Base-by-base conservation (phyloP, 306 rosid genomes). In the Pterocarpus santalinus region DNA sequence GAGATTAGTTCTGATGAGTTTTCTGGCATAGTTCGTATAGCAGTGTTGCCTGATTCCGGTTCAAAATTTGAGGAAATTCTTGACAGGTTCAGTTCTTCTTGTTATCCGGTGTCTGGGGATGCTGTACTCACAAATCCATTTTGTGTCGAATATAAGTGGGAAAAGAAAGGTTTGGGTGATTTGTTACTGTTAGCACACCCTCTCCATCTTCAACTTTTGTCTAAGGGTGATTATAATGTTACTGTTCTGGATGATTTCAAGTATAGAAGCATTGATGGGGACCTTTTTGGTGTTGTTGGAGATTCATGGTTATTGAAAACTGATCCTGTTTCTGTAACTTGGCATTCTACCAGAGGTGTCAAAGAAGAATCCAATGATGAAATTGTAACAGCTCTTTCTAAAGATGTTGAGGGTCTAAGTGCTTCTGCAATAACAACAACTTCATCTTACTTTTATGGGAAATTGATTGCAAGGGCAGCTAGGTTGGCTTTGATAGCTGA, bases 401-500 rank as follows among this genome's bases (percentile, higher is more conserved):
- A 83, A 57, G 94, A 91, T 77, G 94, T 91, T 51, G 83, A 82
- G 8, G 91, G 32, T 0, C 77, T 91, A 16, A 80, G 51, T 66
- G 28, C 90, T 0, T 49, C 86, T 0, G 39, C 80, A 6, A 85
- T 86, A 66, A n/a, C 74, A 7, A 89, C 91, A 17, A 71, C 62
- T 1, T 74, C 92, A 14, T 86, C 88, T 46, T 51, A 51, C 57
- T 51, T 51, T 51, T 51, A 51, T 51, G 57, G 57, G 17, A 51
- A 51, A 15, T 51, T 64, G 74, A 47, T 91, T 28, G 94, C 90
- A 0, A 81, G 94, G 56, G 92, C 91, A 1, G 97, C 97, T 0
- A 88, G 97, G 81, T 61, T 91, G 56, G 97, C 91, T 33, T 62
- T 91, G 80, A 88, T 91, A 83, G 97, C 97, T 11, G 94, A 91